A percentile compares a stretch with the other conserved stretches of the same genome.
Conservation (phyloP, 192 early-diverging fungal species). For the Linnemannia schmuckeri region DNA sequence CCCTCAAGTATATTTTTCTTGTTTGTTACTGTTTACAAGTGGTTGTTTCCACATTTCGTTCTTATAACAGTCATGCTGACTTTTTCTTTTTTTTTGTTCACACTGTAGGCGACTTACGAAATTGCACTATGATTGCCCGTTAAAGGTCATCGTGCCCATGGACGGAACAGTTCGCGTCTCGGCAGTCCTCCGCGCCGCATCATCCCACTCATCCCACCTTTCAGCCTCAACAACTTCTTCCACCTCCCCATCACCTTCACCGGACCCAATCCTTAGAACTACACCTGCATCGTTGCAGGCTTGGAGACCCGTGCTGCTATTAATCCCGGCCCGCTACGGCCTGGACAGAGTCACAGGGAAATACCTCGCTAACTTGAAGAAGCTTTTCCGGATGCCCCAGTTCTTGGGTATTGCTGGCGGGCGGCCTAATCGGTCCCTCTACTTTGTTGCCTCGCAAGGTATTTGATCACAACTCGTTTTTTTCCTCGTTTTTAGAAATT, state of each 20-base stretch:
- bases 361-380: slow-evolving; percentile 32
- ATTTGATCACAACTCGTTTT: not conserved
- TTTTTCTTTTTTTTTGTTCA: slow-evolving; percentile 2
- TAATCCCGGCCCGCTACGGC: slow-evolving; percentile 46
- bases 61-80: too few species aligned
- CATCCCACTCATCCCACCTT: not conserved
- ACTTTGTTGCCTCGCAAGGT: slow-evolving; percentile 60
- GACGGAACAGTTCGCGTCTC: slow-evolving; percentile 37
- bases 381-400: slow-evolving; percentile 53
- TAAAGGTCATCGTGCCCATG: slow-evolving; percentile 39
- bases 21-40: not conserved
- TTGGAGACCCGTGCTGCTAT: slow-evolving; percentile 52
- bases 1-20: slow-evolving; percentile 42
- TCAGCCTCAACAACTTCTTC: not conserved
- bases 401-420: slow-evolving; percentile 60
- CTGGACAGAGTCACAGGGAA: slow-evolving; percentile 25
- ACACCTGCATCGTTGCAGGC: not conserved
- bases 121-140: slow-evolving; percentile 47
- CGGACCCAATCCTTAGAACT: not conserved
- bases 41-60: not conserved
- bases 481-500: not conserved
- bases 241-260: not conserved
- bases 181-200: slow-evolving; percentile 19
- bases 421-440: slow-evolving; percentile 54
- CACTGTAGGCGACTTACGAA: slow-evolving; percentile 34